Percentiles rank a stretch among this genome's conserved stretches.
These are phyloP conservation scores for Candida oleophila DNA, from an alignment of 805 yeast genomes.

Conservation along the genomic window DNA sequence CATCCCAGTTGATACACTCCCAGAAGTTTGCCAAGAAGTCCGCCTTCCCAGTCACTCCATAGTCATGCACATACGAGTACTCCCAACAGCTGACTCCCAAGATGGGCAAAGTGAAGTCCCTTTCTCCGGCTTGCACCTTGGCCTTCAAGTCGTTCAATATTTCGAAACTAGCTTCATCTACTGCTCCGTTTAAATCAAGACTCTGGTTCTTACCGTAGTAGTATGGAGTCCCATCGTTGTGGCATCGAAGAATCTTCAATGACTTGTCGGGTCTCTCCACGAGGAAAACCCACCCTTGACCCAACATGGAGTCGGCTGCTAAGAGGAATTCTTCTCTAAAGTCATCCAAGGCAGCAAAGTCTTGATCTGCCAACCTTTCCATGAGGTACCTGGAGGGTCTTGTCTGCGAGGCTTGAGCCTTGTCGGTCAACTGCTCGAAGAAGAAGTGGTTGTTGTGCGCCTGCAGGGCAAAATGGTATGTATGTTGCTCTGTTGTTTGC, in stretches of 20 bases:
- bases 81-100: slow-evolving; percentile 86
- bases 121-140: slow-evolving; percentile 38
- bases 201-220: slow-evolving; percentile 66
- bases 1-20: slow-evolving; percentile 82
- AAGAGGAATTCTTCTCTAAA: slow-evolving; percentile 50
- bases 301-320: slow-evolving; percentile 53
- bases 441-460: slow-evolving; percentile 91
- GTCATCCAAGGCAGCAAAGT: slow-evolving; percentile 43
- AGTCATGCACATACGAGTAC: slow-evolving; percentile 80
- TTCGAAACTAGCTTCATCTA: slow-evolving; percentile 54
- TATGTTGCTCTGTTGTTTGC: slow-evolving; percentile 60
- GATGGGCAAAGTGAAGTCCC: slow-evolving; percentile 70
- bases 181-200: slow-evolving; percentile 73
- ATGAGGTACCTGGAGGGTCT: slow-evolving; percentile 37
- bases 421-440: slow-evolving; percentile 57
- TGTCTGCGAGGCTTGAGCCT: slow-evolving; percentile 29
- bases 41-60: slow-evolving; percentile 73
- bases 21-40: slow-evolving; percentile 73
- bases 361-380: slow-evolving; percentile 35
- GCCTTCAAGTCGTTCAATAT: slow-evolving; percentile 43
- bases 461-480: slow-evolving; percentile 88
- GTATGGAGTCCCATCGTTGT: slow-evolving; percentile 80
- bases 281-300: slow-evolving; percentile 75
- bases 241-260: slow-evolving; percentile 52
- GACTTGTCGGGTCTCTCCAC: slow-evolving; percentile 65